Conservation (phyloP, 1,284 basidiomycete species). For the Pisolithus thermaeus region DNA sequence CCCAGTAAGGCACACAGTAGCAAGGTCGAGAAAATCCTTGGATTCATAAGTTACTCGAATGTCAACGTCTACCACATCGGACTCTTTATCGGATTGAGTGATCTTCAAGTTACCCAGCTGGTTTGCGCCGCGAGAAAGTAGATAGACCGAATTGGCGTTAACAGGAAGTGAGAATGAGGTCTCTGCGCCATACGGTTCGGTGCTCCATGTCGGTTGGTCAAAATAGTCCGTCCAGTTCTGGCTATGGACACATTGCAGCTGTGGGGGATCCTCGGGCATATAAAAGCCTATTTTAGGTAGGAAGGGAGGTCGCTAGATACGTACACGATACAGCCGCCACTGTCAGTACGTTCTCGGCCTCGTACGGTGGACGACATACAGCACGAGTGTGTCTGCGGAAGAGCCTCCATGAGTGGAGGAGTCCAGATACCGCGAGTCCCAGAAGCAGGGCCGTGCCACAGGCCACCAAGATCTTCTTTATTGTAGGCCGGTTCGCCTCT, state of each 20-base stretch:
- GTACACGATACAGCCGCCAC: not conserved
- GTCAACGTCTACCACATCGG: slow-evolving; percentile 27
- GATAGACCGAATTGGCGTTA: slow-evolving; percentile 30
- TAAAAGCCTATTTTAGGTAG: not conserved
- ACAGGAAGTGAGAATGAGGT: slow-evolving; percentile 32
- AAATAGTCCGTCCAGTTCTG: slow-evolving; percentile 23
- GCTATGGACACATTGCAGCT: slow-evolving; percentile 11
- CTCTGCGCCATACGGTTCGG: slow-evolving; percentile 23
- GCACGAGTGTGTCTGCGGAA: not conserved
- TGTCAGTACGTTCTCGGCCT: not conserved
- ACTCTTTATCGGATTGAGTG: slow-evolving; percentile 21
- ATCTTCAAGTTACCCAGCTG: slow-evolving; percentile 31
- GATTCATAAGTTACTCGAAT: slow-evolving; percentile 29
- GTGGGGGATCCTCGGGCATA: not conserved
- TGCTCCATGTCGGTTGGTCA: slow-evolving; percentile 22
- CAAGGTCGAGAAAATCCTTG: slow-evolving; percentile 22
- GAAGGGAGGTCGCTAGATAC: slow-evolving; percentile 5
- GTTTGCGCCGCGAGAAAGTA: slow-evolving; percentile 31
- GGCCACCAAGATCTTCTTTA: not conserved
- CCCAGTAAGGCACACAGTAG: slow-evolving; percentile 31
- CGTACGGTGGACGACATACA: not conserved
- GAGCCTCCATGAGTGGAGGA: not conserved
- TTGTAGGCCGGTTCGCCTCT: not conserved
- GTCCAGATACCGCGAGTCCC: not conserved
- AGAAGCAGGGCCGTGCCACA: not conserved